These are phyloP conservation scores for Tylopilus sp. DNA, from an alignment of 768 basidiomycete genomes.

Conservation along the genomic window DNA sequence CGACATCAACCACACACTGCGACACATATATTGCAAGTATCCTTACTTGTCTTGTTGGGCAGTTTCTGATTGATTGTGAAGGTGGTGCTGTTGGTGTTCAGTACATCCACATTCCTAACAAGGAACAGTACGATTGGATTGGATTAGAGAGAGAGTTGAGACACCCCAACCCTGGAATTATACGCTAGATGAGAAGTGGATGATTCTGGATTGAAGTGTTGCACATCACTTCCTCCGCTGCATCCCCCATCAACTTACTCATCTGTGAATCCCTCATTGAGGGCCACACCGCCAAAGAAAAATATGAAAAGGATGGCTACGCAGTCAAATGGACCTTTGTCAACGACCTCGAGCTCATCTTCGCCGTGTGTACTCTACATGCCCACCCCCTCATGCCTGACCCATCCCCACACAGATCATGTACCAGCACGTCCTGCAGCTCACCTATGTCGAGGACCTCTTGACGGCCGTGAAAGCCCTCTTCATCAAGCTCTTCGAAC, in stretches of 20 bases:
- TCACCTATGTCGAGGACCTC: slow-evolving; percentile 91
- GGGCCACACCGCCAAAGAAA: slow-evolving; percentile 75
- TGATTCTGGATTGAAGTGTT: slow-evolving; percentile 93
- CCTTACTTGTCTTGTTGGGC: not conserved
- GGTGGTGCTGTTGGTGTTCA: slow-evolving; percentile 88
- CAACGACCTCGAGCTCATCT: slow-evolving; percentile 94
- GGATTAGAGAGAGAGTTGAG: slow-evolving; percentile 95
- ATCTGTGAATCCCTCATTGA: slow-evolving; percentile 91
- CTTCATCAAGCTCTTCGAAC: slow-evolving; percentile 85
- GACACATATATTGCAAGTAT: slow-evolving; percentile 88
- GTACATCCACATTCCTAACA: slow-evolving; percentile 95
- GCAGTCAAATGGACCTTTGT: slow-evolving; percentile 93
- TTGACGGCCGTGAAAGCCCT: slow-evolving; percentile 74
- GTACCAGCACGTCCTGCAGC: slow-evolving; percentile 94
- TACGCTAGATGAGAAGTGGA: slow-evolving; percentile 95
- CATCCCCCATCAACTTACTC: slow-evolving; percentile 84
- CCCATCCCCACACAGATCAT: slow-evolving; percentile 61
- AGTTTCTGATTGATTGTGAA: slow-evolving; percentile 28
- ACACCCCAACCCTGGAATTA: slow-evolving; percentile 97
- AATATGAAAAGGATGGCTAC: slow-evolving; percentile 92
- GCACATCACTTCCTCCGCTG: slow-evolving; percentile 60
- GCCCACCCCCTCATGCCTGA: too few relatives aligned
- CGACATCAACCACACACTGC: slow-evolving; percentile 87
- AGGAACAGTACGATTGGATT: slow-evolving; percentile 99
- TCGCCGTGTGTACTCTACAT: slow-evolving; percentile 77